Conservation (phyloP, 768 basidiomycete genomes). For the Candolleomyces eurysporus region DNA sequence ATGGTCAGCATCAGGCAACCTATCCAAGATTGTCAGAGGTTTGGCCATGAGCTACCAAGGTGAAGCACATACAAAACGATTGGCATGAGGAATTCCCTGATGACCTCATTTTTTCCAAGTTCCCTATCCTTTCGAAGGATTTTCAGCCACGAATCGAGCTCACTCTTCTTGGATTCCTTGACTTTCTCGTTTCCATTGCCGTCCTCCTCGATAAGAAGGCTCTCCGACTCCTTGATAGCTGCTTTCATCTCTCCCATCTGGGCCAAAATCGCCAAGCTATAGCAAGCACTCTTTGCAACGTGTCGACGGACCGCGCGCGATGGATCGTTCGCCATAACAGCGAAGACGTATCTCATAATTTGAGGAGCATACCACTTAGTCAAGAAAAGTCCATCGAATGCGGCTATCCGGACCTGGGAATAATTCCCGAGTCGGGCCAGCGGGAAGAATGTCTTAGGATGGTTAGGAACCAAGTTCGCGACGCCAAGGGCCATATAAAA, state of each 20-base stretch:
- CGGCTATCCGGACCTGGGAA: slow-evolving; percentile 85
- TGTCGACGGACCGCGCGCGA: slow-evolving; percentile 82
- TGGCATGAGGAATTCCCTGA: slow-evolving; percentile 80
- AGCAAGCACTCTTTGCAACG: slow-evolving; percentile 81
- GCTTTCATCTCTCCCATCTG: slow-evolving; percentile 91
- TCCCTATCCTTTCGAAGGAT: slow-evolving; percentile 85
- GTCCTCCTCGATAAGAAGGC: slow-evolving; percentile 84
- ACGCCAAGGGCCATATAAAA: slow-evolving; percentile 78
- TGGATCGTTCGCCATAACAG: slow-evolving; percentile 83
- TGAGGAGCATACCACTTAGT: slow-evolving; percentile 84
- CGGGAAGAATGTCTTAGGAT: slow-evolving; percentile 77
- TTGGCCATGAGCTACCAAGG: slow-evolving; percentile 21
- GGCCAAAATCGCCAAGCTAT: slow-evolving; percentile 81
- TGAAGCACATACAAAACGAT: slow-evolving; percentile 64
- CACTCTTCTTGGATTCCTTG: slow-evolving; percentile 78
- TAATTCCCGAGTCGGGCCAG: slow-evolving; percentile 94
- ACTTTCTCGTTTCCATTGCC: slow-evolving; percentile 67
- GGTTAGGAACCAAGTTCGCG: slow-evolving; percentile 75
- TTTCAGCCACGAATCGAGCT: slow-evolving; percentile 83
- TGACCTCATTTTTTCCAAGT: slow-evolving; percentile 73
- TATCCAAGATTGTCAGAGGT: slow-evolving; percentile 25
- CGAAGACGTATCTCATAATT: slow-evolving; percentile 84
- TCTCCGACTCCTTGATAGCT: slow-evolving; percentile 67
- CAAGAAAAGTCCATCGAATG: slow-evolving; percentile 91
- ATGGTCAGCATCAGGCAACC: slow-evolving; percentile 74